A percentile compares a stretch with the other conserved stretches of the same genome.
Evolutionary conservation across 2,329 filamentous ascomycete species (phyloP).

Genomic region (Polychaeton citri): DNA sequence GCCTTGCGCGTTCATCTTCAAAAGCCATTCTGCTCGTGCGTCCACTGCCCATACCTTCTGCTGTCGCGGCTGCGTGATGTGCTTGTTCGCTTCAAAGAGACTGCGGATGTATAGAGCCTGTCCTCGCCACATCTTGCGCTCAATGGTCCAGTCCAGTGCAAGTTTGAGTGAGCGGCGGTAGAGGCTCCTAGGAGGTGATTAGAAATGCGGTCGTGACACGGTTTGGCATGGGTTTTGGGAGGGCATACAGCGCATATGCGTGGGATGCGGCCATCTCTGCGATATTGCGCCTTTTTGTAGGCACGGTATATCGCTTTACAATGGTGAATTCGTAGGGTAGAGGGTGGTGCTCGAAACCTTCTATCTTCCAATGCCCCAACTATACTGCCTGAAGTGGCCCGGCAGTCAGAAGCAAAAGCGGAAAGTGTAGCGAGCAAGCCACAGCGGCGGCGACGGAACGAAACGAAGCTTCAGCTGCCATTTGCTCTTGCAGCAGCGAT

Average conservation of each 20-base stretch:
- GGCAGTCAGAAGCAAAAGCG: neutral
- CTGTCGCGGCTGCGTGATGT: constrained; percentile 71
- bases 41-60: constrained; percentile 59
- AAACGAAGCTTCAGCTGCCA: neutral
- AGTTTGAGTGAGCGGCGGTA: constrained; percentile 91
- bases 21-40: too few species aligned
- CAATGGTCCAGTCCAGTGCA: constrained; percentile 87
- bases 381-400: too few species aligned
- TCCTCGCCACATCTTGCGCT: constrained; percentile 84
- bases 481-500: neutral
- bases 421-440: neutral
- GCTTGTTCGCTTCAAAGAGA: constrained; percentile 85
- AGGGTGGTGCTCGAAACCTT: too few species aligned
- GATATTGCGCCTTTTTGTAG: too few species aligned
- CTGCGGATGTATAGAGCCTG: constrained; percentile 93
- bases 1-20: too few species aligned
- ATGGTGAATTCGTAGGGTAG: too few species aligned
- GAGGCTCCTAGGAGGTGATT: constrained; percentile 42
- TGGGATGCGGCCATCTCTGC: neutral
- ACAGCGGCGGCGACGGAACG: neutral
- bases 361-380: too few species aligned
- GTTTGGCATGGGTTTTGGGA: neutral
- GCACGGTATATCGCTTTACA: too few species aligned
- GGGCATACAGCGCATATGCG: neutral
- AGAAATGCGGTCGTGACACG: neutral